Base-by-base conservation (phyloP, 129 eudicot species). In the Deinandra increscens region DNA sequence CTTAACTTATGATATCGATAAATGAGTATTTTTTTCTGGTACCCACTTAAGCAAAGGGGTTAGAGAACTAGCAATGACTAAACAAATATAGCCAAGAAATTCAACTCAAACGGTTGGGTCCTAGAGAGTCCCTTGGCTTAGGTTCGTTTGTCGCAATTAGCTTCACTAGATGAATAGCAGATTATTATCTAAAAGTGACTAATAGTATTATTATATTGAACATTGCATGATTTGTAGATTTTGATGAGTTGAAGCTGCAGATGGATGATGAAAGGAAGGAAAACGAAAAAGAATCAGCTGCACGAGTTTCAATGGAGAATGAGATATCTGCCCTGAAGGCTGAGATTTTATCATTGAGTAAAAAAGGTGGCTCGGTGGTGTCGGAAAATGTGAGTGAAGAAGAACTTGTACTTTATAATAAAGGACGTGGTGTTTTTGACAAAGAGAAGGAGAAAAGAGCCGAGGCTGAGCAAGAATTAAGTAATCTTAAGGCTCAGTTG, bases 211-310 rank as follows among this genome's bases (percentile, higher is more conserved):
- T n/a, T 74, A 46, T 19, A 38, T 23, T 20, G 36, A 42, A 34
- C 33, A 3, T 54, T 14, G 22, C 15, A 29, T 77, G 70, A 68
- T 48, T 68, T 80, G 42, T 86, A 87, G 97, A 81, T 43, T 41
- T 15, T 62, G 91, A 81, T 69, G 82, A 82, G 68, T 80, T 74
- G 82, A 83, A 78, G 45, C 48, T 64, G 66, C 64, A 54, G 13
- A 43, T 60, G 48, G 71, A 74, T 17, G 18, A 60, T 50, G 83
- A 74, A 79, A 73, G 76, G 51, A 79, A 60, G 29, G 72, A 68
- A 44, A 79, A 79, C 74, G 75, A 67, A 38, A 68, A 79, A 74
- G 76, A 79, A 74, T 60, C n/a, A 29, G 46, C 63, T 50, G 74
- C 71, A 39, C 64, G 79, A 49, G 53, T 58, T 73, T 73, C 75